Conservation (phyloP, 768 basidiomycete species). For the Pleurotus salmoneostramineus region DNA sequence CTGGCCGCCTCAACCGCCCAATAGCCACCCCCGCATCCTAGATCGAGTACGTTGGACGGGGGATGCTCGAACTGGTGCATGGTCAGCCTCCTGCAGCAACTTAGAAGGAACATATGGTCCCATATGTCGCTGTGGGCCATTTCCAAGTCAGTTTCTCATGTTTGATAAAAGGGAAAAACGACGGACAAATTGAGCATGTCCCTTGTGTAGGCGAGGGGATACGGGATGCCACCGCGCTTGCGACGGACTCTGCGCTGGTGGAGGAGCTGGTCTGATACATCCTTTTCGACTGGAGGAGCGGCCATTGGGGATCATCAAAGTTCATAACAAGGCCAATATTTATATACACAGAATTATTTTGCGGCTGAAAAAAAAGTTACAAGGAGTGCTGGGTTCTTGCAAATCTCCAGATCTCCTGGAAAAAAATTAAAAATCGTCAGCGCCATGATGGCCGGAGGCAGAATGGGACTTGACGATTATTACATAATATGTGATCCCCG, state of each 20-base stretch:
- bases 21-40: slow-evolving; percentile 69
- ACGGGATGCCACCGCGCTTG: slow-evolving; percentile 46
- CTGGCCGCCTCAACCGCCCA: slow-evolving; percentile 72
- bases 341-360: no score
- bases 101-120: slow-evolving; percentile 63
- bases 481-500: slow-evolving; percentile 44
- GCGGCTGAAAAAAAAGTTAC: neutral
- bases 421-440: slow-evolving; percentile 14
- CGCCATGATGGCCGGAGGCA: slow-evolving; percentile 21
- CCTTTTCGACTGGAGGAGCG: slow-evolving; percentile 26
- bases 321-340: slow-evolving; percentile 7
- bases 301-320: slow-evolving; percentile 15
- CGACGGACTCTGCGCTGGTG: slow-evolving; percentile 36
- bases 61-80: slow-evolving; percentile 48
- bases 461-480: neutral
- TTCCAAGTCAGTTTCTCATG: slow-evolving; percentile 6
- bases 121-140: slow-evolving; percentile 54
- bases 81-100: slow-evolving; percentile 45
- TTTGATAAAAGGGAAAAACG: neutral
- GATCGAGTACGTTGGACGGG: slow-evolving; percentile 54
- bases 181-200: slow-evolving; percentile 55
- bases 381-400: neutral
- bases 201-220: slow-evolving; percentile 48
- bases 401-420: slow-evolving; percentile 12
- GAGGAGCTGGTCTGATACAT: slow-evolving; percentile 42